Base-by-base conservation (phyloP, 331 rosid species). In the Ulmus americana region DNA sequence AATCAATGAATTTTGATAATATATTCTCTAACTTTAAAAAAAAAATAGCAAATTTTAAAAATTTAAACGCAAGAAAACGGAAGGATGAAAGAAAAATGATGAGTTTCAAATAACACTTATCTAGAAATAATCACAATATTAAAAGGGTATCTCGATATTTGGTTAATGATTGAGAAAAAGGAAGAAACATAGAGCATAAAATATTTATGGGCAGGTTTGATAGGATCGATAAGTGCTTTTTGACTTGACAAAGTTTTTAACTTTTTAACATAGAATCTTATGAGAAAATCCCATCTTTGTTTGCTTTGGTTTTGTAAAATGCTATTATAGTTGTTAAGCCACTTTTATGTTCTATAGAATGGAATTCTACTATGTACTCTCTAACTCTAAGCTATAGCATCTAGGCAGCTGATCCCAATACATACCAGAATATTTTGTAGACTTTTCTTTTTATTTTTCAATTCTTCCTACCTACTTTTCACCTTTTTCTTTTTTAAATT, bases 171-270 rank as follows among this genome's bases (percentile, higher is more conserved):
- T 60, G 65, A 42, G 39, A 41, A 43, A 56, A 60, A 60, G 65
- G 65, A 10, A 43, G 15, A 16, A 60, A 60, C 51, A 60, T 18
- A 43, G 6, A 45, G 48, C 52, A 42, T 43, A 60, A 60, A 60
- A 18, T 42, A 60, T 60, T 43, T 18, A 43, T 60, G 48, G 50
- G 51, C 65, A 60, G 48, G 65, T 60, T 7, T 16, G 65, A 43
- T 44, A 60, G 38, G 65, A 60, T 60, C 44, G 52, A 60, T 60
- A 16, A 10, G 13, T 60, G 64, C 64, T 18, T 60, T 60, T 44
- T 60, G 65, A 60, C 65, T 60, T 60, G 65, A 60, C 52, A 60
- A 60, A 60, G 50, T 60, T 43, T 14, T 60, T 43, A 60, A 44
- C 65, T 60, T 60, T 60, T 43, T 18, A 60, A 45, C 65, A 60